phyloP scores from a whole-genome alignment of 2,329 filamentous ascomycete species.

The Pezicula neosporulosa region DNA sequence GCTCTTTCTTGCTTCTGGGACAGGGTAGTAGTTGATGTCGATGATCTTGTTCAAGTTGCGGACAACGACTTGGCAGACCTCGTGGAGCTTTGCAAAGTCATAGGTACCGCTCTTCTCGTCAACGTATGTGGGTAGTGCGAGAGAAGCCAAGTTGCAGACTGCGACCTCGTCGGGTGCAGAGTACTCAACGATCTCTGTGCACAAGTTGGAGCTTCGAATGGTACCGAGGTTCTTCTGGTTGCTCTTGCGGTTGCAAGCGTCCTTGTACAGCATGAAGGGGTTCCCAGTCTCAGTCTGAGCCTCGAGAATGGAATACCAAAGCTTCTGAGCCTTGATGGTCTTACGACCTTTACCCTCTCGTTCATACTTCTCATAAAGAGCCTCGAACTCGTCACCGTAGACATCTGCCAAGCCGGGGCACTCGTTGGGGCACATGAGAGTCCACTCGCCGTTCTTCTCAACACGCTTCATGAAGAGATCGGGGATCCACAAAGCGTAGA shows the following conservation, averaged over 20 bases:
- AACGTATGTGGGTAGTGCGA: conserved; percentile 87
- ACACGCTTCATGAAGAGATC: conserved; percentile 99
- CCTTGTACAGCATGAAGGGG: conserved; percentile 99
- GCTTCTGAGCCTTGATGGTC: conserved; percentile 95
- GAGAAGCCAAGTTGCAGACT: conserved; percentile 94
- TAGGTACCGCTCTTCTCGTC: conserved; percentile 82
- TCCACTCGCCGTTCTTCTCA: conserved; percentile 95
- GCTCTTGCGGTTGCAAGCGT: conserved; percentile 97
- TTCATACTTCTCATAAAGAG: conserved; percentile 91
- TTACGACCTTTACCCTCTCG: conserved; percentile 80
- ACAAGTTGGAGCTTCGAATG: conserved; percentile 97
- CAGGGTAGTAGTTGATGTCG: conserved; percentile 98
- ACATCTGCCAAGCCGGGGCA: conserved; percentile 92
- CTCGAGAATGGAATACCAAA: conserved; percentile 98
- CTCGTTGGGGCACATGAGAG: conserved; percentile 96
- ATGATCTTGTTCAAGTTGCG: conserved; percentile 98
- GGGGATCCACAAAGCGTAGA: conserved; percentile 97
- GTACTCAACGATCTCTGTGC: conserved; percentile 98
- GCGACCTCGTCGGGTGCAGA: conserved; percentile 96
- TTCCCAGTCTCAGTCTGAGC: conserved; percentile 98
- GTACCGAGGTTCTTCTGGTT: conserved; percentile 99
- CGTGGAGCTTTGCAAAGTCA: conserved; percentile 95
- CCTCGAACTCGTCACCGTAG: conserved; percentile 96
- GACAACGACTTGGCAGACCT: conserved; percentile 87
- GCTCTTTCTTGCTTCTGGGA: conserved; percentile 87